Conservation (phyloP, 106 monocot genomes). For the Platanthera guangdongensis region DNA sequence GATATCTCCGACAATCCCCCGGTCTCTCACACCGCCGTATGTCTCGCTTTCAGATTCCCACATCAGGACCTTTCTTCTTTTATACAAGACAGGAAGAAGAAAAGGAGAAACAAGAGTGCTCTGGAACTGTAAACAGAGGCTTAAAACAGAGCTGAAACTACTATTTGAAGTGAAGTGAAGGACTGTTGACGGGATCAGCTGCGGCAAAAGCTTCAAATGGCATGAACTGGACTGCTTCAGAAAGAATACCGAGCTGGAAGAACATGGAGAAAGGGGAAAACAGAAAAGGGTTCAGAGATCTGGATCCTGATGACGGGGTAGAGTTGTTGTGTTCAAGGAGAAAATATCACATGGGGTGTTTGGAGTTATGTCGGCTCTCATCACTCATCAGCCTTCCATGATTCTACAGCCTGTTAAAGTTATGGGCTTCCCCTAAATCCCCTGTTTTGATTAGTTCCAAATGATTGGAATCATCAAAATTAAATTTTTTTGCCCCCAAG, state of each 20-base stretch:
- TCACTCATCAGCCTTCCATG: constrained; percentile 7
- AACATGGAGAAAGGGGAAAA: not conserved
- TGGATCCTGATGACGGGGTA: constrained; percentile 7
- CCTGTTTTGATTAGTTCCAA: not conserved
- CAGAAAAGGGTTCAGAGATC: not conserved
- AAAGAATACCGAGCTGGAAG: too few species aligned
- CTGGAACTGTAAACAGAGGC: not conserved
- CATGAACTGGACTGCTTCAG: not conserved
- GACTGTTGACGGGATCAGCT: not conserved
- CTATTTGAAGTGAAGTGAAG: not conserved
- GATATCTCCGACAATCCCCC: constrained; percentile 13
- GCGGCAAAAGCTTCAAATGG: not conserved
- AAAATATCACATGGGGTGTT: constrained; percentile 41
- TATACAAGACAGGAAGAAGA: not conserved
- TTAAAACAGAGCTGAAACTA: not conserved
- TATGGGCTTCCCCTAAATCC: constrained; percentile 14
- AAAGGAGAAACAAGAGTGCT: not conserved
- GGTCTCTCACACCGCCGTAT: constrained; percentile 26
- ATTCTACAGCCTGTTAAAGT: constrained; percentile 35
- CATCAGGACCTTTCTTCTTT: constrained; percentile 22
- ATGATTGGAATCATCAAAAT: not conserved
- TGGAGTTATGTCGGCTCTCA: constrained; percentile 17
- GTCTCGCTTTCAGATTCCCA: constrained; percentile 76
- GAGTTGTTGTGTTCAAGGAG: not conserved
- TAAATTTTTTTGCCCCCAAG: not conserved